phyloP scores from a whole-genome alignment of 768 basidiomycete genomes.

The Trametopsis cervina region DNA sequence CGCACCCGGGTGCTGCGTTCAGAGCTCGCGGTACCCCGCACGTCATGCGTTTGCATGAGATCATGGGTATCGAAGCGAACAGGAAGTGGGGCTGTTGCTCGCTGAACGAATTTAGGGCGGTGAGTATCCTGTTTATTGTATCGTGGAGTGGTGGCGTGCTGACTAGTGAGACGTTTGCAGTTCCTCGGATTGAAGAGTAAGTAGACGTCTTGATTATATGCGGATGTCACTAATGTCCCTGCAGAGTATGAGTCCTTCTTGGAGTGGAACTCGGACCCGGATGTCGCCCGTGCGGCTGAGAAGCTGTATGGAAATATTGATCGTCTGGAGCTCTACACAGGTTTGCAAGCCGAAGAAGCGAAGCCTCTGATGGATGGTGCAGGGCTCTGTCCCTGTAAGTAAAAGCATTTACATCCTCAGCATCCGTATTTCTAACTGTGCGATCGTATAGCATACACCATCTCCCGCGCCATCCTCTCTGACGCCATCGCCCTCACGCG shows the following conservation, averaged over 20 bases:
- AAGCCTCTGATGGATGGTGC: slow-evolving; percentile 74
- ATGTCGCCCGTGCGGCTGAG: slow-evolving; percentile 66
- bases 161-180: slow-evolving; percentile 12
- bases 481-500: slow-evolving; percentile 85
- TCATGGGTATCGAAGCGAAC: slow-evolving; percentile 79
- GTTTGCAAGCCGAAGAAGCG: slow-evolving; percentile 70
- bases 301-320: slow-evolving; percentile 74
- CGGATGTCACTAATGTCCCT: background rate
- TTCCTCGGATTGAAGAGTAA: slow-evolving; percentile 74
- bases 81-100: slow-evolving; percentile 78
- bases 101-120: slow-evolving; percentile 77
- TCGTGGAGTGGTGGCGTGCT: background rate
- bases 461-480: slow-evolving; percentile 78
- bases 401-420: background rate
- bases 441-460: slow-evolving; percentile 60
- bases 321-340: slow-evolving; percentile 74
- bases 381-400: slow-evolving; percentile 73
- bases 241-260: slow-evolving; percentile 62
- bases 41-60: slow-evolving; percentile 68
- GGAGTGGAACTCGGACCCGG: slow-evolving; percentile 76
- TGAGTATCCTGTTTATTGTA: slow-evolving; percentile 16
- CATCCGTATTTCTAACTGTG: background rate
- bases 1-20: slow-evolving; percentile 66
- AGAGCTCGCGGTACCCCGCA: slow-evolving; percentile 68
- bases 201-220: no score